Evolutionary conservation across 345 rosid genomes (phyloP).

Genomic region (Pistacia atlantica): DNA sequence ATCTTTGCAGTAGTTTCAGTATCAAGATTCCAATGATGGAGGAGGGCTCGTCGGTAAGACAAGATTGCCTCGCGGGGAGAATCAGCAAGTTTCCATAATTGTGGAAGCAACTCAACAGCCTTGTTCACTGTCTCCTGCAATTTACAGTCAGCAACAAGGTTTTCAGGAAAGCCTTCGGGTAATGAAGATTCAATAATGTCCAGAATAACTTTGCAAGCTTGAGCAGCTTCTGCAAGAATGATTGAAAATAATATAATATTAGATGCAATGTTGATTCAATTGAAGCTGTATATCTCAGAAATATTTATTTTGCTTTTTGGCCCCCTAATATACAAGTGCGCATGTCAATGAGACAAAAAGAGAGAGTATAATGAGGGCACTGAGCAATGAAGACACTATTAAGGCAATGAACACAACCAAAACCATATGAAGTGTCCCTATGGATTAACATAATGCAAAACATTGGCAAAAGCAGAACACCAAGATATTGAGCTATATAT

Average conservation of each 20-base stretch:
- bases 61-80: slow-evolving; percentile 58
- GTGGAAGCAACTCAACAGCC: slow-evolving; percentile 88
- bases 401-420: neutral
- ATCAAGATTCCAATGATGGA: slow-evolving; percentile 72
- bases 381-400: neutral
- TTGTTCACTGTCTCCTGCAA: slow-evolving; percentile 71
- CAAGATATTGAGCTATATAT: neutral
- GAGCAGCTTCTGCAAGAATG: slow-evolving; percentile 87
- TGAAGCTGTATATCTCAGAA: neutral
- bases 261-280: slow-evolving; percentile 12
- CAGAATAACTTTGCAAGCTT: slow-evolving; percentile 76
- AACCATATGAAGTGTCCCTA: neutral
- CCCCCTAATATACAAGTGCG: neutral
- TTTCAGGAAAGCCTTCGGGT: slow-evolving; percentile 72
- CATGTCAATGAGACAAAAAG: neutral
- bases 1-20: slow-evolving; percentile 60
- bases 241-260: slow-evolving; percentile 30
- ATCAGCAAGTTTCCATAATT: slow-evolving; percentile 76
- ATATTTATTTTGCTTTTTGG: neutral
- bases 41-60: slow-evolving; percentile 73
- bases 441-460: neutral
- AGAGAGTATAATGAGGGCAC: neutral
- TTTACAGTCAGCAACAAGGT: slow-evolving; percentile 67
- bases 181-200: slow-evolving; percentile 80
- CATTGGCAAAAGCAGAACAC: neutral